Base-by-base conservation (phyloP, 2,329 filamentous ascomycete genomes). In the Aureobasidium sp. region DNA sequence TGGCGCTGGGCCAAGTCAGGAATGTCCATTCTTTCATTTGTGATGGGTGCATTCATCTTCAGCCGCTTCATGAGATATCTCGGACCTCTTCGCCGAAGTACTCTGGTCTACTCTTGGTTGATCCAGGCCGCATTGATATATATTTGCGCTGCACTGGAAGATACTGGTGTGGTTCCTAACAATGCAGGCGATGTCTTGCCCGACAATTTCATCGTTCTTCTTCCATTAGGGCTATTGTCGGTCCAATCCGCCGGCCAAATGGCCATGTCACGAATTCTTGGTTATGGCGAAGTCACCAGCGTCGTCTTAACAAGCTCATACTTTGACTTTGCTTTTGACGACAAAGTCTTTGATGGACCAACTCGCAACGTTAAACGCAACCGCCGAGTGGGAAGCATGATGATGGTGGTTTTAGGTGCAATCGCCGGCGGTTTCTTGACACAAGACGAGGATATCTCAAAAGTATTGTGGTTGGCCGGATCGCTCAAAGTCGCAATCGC, bases 261-360 rank as follows among this genome's bases (percentile, higher is more conserved):
- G 1, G 86, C 91, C n/a, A 84, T 84, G 0, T 90, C 87, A 68
- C 77, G 89, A 3, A 85, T 87, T 0, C 74, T 93, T 64, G 82
- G 85, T 68, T 87, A 86, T 70, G 86, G 85, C 63, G 84, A 86
- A 2, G 76, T 93, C 23, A 91, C 89, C 0, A 91, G 87, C 64
- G 89, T 91, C 17, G 90, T 92, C 3, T 74, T 94, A 63, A 93
- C 90, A 1, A 91, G 87, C 70, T 86, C 90, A 65, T 93, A 92
- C 76, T 91, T 88, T 70, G 90, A 93, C 71, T 70, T 93, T 23
- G 90, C 90, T 67, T 88, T 86, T 1, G 88, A 91, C 68, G 75
- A 79, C 10, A 76, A 78, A 9, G 64, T 85, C n/a, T 72, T 83
- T 5, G 72, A 72, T 0, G 70, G 68, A 1, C 64, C 76, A 1